A percentile compares a stretch with the other conserved stretches of the same genome.
Evolutionary conservation across 805 yeast genomes (phyloP).

Genomic region (Lachancea dasiensis): DNA sequence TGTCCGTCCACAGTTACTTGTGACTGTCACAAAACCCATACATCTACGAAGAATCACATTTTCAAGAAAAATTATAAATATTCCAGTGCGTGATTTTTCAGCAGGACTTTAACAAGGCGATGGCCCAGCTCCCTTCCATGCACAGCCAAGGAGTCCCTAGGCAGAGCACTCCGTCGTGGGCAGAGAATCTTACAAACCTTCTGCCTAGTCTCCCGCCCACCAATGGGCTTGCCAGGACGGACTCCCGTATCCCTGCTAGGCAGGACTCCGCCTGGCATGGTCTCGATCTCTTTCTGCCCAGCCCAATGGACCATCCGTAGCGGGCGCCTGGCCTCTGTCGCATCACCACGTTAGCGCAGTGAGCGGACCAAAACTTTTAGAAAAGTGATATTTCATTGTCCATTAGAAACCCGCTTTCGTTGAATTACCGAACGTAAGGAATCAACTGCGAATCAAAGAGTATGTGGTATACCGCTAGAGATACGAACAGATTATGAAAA

Average conservation of each 20-base stretch:
- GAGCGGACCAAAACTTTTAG: slow-evolving; percentile 7
- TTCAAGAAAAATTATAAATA: not conserved
- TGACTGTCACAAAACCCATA: not conserved
- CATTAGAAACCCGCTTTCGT: slow-evolving; percentile 2
- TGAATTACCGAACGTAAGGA: slow-evolving; percentile 4
- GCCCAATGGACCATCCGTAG: too few relatives aligned
- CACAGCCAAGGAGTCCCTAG: too few relatives aligned
- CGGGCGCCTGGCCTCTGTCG: too few relatives aligned
- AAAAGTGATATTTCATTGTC: slow-evolving; percentile 7
- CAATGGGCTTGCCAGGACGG: not conserved
- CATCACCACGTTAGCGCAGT: not conserved
- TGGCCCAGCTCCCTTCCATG: too few relatives aligned
- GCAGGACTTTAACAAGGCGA: too few relatives aligned
- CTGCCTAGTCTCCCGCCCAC: not conserved
- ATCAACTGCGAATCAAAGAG: slow-evolving; percentile 10
- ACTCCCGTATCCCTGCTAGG: not conserved
- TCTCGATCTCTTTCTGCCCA: not conserved
- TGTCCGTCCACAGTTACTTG: not conserved
- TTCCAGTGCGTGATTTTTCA: too few relatives aligned
- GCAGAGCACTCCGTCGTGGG: not conserved
- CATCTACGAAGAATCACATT: not conserved
- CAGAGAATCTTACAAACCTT: not conserved
- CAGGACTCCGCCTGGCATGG: not conserved
- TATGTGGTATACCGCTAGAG: slow-evolving; percentile 1
- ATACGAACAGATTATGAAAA: not conserved